These are phyloP conservation scores for Ophiostoma montium DNA, from an alignment of 2,329 filamentous ascomycete genomes.

Conservation along the genomic window DNA sequence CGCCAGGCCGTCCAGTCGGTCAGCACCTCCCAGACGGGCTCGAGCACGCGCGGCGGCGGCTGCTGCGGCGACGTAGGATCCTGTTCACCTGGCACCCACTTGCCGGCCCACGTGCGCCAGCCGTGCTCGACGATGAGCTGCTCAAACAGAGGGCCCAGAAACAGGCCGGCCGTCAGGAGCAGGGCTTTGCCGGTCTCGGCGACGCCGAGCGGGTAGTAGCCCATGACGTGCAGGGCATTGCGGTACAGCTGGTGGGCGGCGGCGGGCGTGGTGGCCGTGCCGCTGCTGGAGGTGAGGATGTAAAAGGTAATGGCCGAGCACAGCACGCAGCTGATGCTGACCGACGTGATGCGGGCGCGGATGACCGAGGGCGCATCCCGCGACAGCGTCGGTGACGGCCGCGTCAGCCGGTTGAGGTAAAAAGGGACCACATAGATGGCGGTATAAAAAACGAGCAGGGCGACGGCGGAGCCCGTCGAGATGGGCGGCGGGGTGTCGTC, in stretches of 20 bases:
- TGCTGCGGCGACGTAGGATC: no score
- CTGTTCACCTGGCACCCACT: slow-evolving; percentile 18
- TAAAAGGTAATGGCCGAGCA: slow-evolving; percentile 54
- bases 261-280: slow-evolving; percentile 30
- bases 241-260: slow-evolving; percentile 5
- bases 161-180: slow-evolving; percentile 64
- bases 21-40: slow-evolving; percentile 43
- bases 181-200: slow-evolving; percentile 49
- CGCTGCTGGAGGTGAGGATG: slow-evolving; percentile 45
- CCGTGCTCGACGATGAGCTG: slow-evolving; percentile 55
- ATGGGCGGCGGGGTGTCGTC: slow-evolving; percentile 24
- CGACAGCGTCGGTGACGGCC: slow-evolving; percentile 64
- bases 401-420: slow-evolving; percentile 67
- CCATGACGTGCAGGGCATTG: slow-evolving; percentile 54
- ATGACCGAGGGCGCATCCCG: slow-evolving; percentile 86
- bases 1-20: slow-evolving; percentile 70
- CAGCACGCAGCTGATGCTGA: slow-evolving; percentile 58
- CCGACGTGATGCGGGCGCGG: slow-evolving; percentile 67
- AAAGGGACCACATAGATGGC: slow-evolving; percentile 80
- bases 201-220: slow-evolving; percentile 64
- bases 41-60: not conserved
- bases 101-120: slow-evolving; percentile 48
- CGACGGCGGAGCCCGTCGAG: slow-evolving; percentile 23
- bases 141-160: slow-evolving; percentile 75
- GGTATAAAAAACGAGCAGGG: slow-evolving; percentile 50